A percentile compares a stretch with the other conserved stretches of the same genome.
Evolutionary conservation across 2,329 filamentous ascomycete genomes (phyloP).

Genomic region (Massarina eburnea): DNA sequence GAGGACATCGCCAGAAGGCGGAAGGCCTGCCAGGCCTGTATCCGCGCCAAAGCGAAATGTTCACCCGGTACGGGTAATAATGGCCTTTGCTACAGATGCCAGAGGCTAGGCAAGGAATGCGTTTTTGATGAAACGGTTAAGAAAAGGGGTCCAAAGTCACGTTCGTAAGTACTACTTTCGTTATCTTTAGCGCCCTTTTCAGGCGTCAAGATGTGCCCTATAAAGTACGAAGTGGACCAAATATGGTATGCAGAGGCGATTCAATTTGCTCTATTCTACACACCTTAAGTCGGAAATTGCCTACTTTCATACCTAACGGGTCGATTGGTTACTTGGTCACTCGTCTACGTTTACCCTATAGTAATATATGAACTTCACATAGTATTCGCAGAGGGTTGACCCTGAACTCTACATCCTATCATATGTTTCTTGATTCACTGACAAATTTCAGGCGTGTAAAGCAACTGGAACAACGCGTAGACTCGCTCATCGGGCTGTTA

Average conservation of each 20-base stretch:
- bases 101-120: constrained; percentile 23
- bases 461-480: constrained; percentile 27
- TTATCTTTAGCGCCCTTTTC: no score
- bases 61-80: constrained; percentile 14
- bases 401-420: no score
- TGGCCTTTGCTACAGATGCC: constrained; percentile 23
- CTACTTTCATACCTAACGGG: no score
- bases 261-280: no score
- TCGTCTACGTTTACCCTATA: no score
- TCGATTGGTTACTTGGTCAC: no score
- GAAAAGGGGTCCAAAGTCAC: constrained; percentile 20
- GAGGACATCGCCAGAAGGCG: constrained; percentile 17
- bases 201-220: no score
- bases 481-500: constrained; percentile 23
- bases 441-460: constrained; percentile 19
- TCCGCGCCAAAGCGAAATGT: constrained; percentile 26
- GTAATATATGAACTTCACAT: no score
- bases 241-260: no score
- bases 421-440: not conserved
- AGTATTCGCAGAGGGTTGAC: no score
- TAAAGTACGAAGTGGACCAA: no score
- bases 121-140: constrained; percentile 16
- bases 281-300: no score
- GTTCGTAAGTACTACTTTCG: constrained; percentile 20
- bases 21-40: constrained; percentile 25